Evolutionary conservation across 192 early-diverging fungal genomes (phyloP).

Genomic region (Backusella mclennaniae): DNA sequence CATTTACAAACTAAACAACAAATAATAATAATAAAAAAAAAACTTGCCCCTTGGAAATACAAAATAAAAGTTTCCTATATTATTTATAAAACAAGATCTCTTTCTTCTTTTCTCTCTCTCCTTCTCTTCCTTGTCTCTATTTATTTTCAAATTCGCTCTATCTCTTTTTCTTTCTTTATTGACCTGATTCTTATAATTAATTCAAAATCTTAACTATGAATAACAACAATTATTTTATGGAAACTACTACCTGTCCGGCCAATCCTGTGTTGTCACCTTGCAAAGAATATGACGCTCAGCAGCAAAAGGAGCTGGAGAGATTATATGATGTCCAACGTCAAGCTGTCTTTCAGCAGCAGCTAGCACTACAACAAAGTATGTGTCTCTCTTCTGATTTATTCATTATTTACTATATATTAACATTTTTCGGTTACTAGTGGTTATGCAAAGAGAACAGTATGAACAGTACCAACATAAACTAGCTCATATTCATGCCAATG

Average conservation of each 20-base stretch:
- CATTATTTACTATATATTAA: neutral
- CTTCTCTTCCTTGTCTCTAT: neutral
- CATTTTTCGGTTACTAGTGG: neutral
- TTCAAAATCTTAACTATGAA: neutral
- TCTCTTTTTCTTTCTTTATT: neutral
- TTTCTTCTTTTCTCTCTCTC: neutral
- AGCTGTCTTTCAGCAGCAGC: conserved; percentile 15
- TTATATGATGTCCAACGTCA: conserved; percentile 14
- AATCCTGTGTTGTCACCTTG: neutral
- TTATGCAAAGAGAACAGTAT: neutral
- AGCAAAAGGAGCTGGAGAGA: conserved; percentile 10
- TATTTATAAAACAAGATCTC: neutral
- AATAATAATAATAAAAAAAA: conserved; percentile 3
- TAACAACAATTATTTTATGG: neutral
- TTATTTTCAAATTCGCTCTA: neutral
- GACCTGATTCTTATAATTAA: neutral
- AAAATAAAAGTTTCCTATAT: neutral
- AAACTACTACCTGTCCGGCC: neutral
- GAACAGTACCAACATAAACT: neutral
- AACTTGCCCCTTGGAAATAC: neutral
- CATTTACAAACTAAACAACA: neutral
- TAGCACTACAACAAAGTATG: conserved; percentile 4
- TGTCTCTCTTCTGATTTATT: neutral
- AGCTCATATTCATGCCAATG: neutral
- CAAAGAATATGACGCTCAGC: neutral